phyloP scores from a whole-genome alignment of 2,329 filamentous ascomycete genomes.

The Cladosporium sp. region DNA sequence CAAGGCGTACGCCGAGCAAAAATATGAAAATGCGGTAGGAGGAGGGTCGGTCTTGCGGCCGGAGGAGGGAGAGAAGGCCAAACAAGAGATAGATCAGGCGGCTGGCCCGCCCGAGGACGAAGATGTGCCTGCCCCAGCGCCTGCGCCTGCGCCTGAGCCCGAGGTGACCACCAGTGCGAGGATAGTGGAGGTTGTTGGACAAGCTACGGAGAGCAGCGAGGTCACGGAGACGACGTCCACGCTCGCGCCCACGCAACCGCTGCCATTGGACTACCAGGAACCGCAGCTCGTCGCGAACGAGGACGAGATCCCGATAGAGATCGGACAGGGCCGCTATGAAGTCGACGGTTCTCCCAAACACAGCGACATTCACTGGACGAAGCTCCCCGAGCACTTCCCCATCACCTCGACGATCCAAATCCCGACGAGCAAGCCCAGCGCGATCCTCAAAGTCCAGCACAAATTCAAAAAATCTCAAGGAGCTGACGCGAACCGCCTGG shows the following conservation, averaged over 20 bases:
- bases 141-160: neutral
- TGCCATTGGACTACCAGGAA: conserved; percentile 4
- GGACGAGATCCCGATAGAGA: conserved; percentile 6
- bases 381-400: conserved; percentile 62
- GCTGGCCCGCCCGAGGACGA: conserved; percentile 7
- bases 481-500: conserved; percentile 55
- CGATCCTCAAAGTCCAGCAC: conserved; percentile 72
- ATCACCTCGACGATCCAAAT: conserved; percentile 68
- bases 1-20: conserved; percentile 10
- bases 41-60: conserved; percentile 6
- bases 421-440: conserved; percentile 63
- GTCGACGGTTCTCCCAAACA: conserved; percentile 13
- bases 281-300: neutral
- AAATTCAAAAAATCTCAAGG: conserved; percentile 57
- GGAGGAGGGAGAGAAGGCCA: neutral
- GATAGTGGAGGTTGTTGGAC: neutral
- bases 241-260: conserved; percentile 3
- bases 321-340: conserved; percentile 5
- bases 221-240: neutral
- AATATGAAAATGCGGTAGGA: conserved; percentile 10
- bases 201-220: neutral
- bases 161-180: neutral
- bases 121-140: neutral
- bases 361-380: conserved; percentile 61
- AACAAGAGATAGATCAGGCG: conserved; percentile 5